phyloP scores from a whole-genome alignment of 2,329 filamentous ascomycete species.

The Trichoderma lentiforme region DNA sequence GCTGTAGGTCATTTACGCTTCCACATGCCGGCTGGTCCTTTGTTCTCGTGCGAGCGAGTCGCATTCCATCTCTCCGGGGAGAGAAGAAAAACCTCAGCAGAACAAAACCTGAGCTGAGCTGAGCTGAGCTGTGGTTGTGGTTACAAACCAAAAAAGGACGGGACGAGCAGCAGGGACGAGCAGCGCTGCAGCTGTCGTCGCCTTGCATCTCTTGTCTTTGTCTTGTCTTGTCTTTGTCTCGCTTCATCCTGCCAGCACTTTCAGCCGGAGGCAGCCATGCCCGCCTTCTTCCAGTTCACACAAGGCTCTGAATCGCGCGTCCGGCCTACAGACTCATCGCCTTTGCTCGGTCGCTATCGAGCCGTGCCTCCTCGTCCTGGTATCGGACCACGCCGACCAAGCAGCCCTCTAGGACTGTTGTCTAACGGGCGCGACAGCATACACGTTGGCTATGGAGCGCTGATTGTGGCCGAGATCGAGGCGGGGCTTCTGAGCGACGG shows the following conservation, averaged over 20 bases:
- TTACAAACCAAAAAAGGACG: neutral
- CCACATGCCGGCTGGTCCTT: neutral
- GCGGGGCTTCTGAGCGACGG: conserved; percentile 27
- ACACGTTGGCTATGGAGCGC: conserved; percentile 54
- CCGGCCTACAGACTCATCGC: conserved; percentile 53
- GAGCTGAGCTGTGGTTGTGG: neutral
- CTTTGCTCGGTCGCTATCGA: conserved; percentile 62
- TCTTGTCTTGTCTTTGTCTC: neutral
- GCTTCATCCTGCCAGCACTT: neutral
- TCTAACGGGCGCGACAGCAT: conserved; percentile 48
- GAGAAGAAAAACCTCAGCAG: neutral
- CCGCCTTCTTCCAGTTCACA: conserved; percentile 65
- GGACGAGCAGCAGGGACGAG: neutral
- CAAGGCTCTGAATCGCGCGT: conserved; percentile 59
- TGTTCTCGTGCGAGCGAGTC: conserved; percentile 10
- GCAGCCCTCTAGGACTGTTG: conserved; percentile 40
- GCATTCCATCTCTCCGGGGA: neutral
- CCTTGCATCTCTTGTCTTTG: neutral
- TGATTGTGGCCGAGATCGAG: conserved; percentile 45
- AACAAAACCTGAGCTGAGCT: neutral
- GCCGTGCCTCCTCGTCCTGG: conserved; percentile 51
- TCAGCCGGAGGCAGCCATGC: conserved; percentile 41
- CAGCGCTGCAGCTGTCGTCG: conserved; percentile 4
- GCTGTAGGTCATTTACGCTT: conserved; percentile 10
- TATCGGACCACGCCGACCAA: conserved; percentile 28